phyloP scores from a whole-genome alignment of 495 filamentous ascomycete genomes.

The Aspergillus carlsbadensis region DNA sequence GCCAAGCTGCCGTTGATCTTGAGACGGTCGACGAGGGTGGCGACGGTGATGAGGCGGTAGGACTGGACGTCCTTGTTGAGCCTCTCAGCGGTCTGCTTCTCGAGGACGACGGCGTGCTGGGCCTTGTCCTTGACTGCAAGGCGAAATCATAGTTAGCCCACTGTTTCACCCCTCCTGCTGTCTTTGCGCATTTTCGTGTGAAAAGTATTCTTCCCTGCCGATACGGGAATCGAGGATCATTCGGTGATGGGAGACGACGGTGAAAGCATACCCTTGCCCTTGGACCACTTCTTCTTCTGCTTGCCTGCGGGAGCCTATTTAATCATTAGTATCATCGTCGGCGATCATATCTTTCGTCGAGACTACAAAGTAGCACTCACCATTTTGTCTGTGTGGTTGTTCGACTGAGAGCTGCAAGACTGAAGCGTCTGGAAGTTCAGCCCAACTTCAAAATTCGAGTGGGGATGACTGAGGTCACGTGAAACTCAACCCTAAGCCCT shows the following conservation, averaged over 20 bases:
- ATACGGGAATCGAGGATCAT: conserved; percentile 9
- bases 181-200: background rate
- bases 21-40: conserved; percentile 95
- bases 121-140: conserved; percentile 99
- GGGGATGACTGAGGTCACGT: conserved; percentile 42
- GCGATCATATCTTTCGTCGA: background rate
- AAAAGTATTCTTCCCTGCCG: background rate
- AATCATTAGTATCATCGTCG: conserved; percentile 20
- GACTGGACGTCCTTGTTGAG: conserved; percentile 98
- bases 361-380: conserved; percentile 28
- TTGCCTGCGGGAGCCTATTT: conserved; percentile 81
- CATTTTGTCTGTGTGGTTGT: conserved; percentile 54
- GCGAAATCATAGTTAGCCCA: conserved; percentile 25
- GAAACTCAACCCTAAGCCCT: conserved; percentile 44
- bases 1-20: conserved; percentile 99
- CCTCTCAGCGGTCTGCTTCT: conserved; percentile 66
- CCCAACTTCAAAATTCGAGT: conserved; percentile 50
- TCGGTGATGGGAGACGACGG: conserved; percentile 19
- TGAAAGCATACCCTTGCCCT: conserved; percentile 84
- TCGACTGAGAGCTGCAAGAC: conserved; percentile 37
- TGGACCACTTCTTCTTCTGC: conserved; percentile 88
- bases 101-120: conserved; percentile 85
- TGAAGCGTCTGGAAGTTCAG: conserved; percentile 25
- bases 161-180: background rate
- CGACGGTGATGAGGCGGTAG: conserved; percentile 98